phyloP scores from a whole-genome alignment of 2,329 filamentous ascomycete species.

The Paradendryphiella salina region DNA sequence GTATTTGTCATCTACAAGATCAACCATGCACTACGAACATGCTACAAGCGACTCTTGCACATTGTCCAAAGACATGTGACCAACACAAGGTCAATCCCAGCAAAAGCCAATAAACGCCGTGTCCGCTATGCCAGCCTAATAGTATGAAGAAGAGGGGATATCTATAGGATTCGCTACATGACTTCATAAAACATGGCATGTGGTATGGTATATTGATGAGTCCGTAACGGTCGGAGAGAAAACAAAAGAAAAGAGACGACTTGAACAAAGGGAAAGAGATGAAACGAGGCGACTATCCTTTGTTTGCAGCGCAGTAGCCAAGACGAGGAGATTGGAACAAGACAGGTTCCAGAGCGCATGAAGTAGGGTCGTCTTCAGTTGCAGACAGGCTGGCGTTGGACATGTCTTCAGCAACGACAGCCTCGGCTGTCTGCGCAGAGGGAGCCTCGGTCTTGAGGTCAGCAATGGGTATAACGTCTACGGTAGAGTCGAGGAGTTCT shows the following conservation, averaged over 20 bases:
- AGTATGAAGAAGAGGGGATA: not conserved
- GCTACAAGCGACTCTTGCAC: not conserved
- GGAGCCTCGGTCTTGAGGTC: not conserved
- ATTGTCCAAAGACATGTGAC: too few relatives aligned
- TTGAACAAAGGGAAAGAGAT: not conserved
- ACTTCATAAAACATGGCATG: slow-evolving; percentile 3
- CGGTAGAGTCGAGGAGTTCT: not conserved
- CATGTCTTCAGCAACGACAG: not conserved
- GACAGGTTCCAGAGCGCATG: slow-evolving; percentile 4
- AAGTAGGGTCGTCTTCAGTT: not conserved
- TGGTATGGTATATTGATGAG: not conserved
- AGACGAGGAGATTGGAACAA: not conserved
- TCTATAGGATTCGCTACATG: slow-evolving; percentile 4
- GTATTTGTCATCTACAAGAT: too few relatives aligned
- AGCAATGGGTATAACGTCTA: not conserved
- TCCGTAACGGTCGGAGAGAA: not conserved
- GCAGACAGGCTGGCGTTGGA: not conserved
- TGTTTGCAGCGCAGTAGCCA: slow-evolving; percentile 1
- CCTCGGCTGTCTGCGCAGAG: not conserved
- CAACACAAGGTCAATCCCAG: not conserved
- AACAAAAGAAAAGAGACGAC: not conserved
- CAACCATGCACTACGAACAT: too few relatives aligned
- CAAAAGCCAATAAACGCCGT: not conserved
- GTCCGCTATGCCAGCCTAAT: not conserved
- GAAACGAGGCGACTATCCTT: not conserved